Evolutionary conservation across 2,329 filamentous ascomycete species (phyloP).

Genomic region (Ophiostoma triangulosporum): DNA sequence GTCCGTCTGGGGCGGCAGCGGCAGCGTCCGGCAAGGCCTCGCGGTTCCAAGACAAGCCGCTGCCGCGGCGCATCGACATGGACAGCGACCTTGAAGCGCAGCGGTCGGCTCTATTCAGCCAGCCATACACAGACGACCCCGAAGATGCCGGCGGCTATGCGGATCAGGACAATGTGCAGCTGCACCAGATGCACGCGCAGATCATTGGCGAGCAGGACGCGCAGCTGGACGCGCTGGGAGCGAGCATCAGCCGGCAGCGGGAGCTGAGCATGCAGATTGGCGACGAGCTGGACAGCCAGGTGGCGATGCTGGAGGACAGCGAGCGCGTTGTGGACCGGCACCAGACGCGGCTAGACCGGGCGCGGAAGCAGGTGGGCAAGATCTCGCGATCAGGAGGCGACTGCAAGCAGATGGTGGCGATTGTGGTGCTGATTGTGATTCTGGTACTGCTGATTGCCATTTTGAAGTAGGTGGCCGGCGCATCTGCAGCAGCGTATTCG

Average conservation of each 20-base stretch:
- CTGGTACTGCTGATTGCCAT: constrained; percentile 72
- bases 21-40: constrained; percentile 53
- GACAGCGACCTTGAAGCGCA: constrained; percentile 27
- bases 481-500: too few relatives aligned
- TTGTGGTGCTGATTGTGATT: constrained; percentile 70
- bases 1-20: background rate
- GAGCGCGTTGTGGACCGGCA: constrained; percentile 75
- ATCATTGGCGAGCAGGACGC: constrained; percentile 84
- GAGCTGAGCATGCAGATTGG: constrained; percentile 93
- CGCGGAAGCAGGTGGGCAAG: constrained; percentile 55
- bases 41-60: constrained; percentile 60
- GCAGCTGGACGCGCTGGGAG: constrained; percentile 78
- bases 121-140: constrained; percentile 59
- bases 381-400: constrained; percentile 61
- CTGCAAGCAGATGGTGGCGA: constrained; percentile 74
- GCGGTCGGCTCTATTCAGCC: constrained; percentile 26
- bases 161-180: constrained; percentile 63
- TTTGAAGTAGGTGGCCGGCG: constrained; percentile 46
- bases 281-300: constrained; percentile 85
- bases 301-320: constrained; percentile 77
- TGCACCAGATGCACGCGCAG: constrained; percentile 70
- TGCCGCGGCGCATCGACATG: constrained; percentile 32
- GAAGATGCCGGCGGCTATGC: constrained; percentile 21
- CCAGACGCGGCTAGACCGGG: constrained; percentile 59
- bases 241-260: constrained; percentile 74